Evolutionary conservation across 1,139 yeast genomes (phyloP).

Genomic region (Debaryomycetaceae sp.): DNA sequence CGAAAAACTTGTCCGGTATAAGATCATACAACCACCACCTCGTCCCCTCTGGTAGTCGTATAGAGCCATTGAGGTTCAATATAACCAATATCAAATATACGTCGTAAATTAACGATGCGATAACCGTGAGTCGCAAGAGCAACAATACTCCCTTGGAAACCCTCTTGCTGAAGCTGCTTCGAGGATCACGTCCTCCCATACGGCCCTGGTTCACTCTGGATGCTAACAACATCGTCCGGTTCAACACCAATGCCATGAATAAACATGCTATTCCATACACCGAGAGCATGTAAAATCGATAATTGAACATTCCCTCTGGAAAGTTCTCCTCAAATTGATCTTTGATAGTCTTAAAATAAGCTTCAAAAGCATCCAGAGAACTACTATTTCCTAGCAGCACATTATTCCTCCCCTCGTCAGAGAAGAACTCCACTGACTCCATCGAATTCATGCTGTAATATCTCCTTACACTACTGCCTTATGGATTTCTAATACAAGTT

Average conservation of each 20-base stretch:
- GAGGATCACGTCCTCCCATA: background rate
- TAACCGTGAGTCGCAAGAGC: constrained; percentile 34
- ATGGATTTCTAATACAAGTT: no score
- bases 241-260: constrained; percentile 61
- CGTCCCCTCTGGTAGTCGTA: constrained; percentile 18
- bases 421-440: no score
- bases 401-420: background rate
- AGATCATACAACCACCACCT: constrained; percentile 18
- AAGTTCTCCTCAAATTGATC: background rate
- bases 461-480: no score
- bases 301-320: no score
- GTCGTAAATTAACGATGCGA: constrained; percentile 31
- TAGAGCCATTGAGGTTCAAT: constrained; percentile 21
- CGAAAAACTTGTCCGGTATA: constrained; percentile 25
- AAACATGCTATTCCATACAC: constrained; percentile 45
- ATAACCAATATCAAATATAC: constrained; percentile 36
- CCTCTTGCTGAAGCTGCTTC: background rate
- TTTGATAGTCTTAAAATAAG: background rate
- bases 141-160: constrained; percentile 12
- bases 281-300: constrained; percentile 24
- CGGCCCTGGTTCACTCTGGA: constrained; percentile 38
- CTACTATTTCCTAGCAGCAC: background rate
- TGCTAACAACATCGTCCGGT: constrained; percentile 66
- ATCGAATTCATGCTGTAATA: no score
- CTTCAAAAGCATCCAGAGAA: background rate